These are phyloP conservation scores for Fusarium nelsonii DNA, from an alignment of 2,329 filamentous ascomycete genomes.

Conservation along the genomic window DNA sequence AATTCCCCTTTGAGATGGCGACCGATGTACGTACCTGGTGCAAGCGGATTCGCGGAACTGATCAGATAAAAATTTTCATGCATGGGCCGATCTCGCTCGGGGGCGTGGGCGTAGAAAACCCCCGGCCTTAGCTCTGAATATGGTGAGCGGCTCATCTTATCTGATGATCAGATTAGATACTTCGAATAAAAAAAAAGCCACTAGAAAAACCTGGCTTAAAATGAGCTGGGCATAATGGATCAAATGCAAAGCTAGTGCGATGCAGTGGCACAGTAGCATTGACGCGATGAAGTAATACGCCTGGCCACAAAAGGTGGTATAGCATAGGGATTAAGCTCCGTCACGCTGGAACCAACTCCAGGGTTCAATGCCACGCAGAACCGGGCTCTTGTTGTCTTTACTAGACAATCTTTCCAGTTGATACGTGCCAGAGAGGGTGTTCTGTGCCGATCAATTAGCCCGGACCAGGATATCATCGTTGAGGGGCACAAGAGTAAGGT, in stretches of 20 bases:
- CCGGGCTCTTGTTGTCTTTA: neutral
- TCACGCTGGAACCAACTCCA: conserved; percentile 17
- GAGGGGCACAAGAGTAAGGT: conserved; percentile 5
- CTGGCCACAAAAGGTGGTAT: neutral
- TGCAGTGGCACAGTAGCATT: conserved; percentile 6
- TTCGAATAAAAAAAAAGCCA: conserved; percentile 27
- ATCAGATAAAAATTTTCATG: conserved; percentile 48
- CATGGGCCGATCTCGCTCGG: conserved; percentile 42
- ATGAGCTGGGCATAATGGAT: neutral
- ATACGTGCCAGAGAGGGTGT: neutral
- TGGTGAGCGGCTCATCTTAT: conserved; percentile 54
- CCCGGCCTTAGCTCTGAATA: conserved; percentile 2
- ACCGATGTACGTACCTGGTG: conserved; percentile 2
- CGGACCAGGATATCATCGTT: neutral
- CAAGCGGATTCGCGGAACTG: conserved; percentile 17
- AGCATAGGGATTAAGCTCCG: conserved; percentile 11
- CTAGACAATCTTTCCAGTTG: neutral
- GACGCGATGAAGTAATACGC: conserved; percentile 16
- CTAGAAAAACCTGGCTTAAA: conserved; percentile 25
- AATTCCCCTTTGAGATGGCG: neutral
- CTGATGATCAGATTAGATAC: conserved; percentile 61
- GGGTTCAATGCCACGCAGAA: conserved; percentile 3
- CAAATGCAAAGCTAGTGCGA: conserved; percentile 4
- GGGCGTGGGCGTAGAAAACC: conserved; percentile 28
- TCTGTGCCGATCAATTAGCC: neutral